Evolutionary conservation across 129 eudicot genomes (phyloP).

Genomic region (sunflower (Helianthus annuus)): HanXRQr2.0-SUNRISE NC_035437.2:152231822-152232321

Average conservation of each 20-base stretch:
- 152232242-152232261: constrained; percentile 91
- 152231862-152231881: constrained; percentile 12
- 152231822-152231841: constrained; percentile 20
- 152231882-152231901: constrained; percentile 1
- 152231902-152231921: constrained; percentile 72
- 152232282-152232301: constrained; percentile 80
- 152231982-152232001: constrained; percentile 75
- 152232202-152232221: constrained; percentile 81
- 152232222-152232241: constrained; percentile 91
- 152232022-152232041: constrained; percentile 77
- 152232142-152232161: constrained; percentile 78
- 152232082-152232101: constrained; percentile 41
- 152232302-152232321: constrained; percentile 72
- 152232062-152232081: constrained; percentile 91
- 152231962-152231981: constrained; percentile 70
- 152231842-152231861: background rate
- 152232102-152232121: constrained; percentile 38
- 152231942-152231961: constrained; percentile 71
- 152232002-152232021: constrained; percentile 74
- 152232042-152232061: constrained; percentile 73
- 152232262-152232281: constrained; percentile 99
- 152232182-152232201: constrained; percentile 68
- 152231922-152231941: constrained; percentile 81
- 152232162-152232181: constrained; percentile 70
- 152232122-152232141: constrained; percentile 55